Conservation (phyloP, 345 rosid genomes). For the Euphorbia tirucalli region DNA sequence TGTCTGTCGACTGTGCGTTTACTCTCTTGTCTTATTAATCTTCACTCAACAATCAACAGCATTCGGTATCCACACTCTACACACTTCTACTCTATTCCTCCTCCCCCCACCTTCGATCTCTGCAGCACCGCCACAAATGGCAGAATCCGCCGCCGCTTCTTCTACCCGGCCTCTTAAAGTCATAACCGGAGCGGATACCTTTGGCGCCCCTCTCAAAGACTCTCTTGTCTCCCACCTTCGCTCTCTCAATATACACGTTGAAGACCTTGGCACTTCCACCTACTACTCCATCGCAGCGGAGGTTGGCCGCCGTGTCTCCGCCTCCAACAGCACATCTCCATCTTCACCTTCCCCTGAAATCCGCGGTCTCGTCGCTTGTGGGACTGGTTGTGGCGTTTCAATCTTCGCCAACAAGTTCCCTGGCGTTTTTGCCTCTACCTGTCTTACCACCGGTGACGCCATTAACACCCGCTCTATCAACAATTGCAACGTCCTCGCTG, state of each 20-base stretch:
- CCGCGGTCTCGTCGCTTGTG: constrained; percentile 75
- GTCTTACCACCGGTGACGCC: constrained; percentile 66
- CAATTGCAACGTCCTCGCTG: constrained; percentile 76
- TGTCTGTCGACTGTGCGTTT: neutral
- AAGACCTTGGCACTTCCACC: constrained; percentile 72
- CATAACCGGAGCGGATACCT: constrained; percentile 68
- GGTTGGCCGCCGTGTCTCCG: constrained; percentile 76
- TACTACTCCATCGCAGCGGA: constrained; percentile 83
- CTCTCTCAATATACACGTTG: constrained; percentile 70
- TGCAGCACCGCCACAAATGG: constrained; percentile 15
- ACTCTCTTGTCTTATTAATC: neutral
- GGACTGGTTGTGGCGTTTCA: constrained; percentile 77
- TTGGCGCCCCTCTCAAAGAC: constrained; percentile 64
- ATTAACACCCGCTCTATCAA: constrained; percentile 72
- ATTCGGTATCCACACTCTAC: neutral
- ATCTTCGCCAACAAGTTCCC: constrained; percentile 92
- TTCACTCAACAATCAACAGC: neutral
- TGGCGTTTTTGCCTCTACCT: constrained; percentile 73
- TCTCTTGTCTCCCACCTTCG: constrained; percentile 64
- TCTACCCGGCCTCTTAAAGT: constrained; percentile 35
- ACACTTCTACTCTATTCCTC: neutral
- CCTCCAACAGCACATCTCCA: constrained; percentile 17
- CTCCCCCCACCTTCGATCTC: neutral
- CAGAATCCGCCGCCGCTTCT: constrained; percentile 15
- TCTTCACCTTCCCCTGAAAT: constrained; percentile 29